These are phyloP conservation scores for Clonostachys rosea DNA, from an alignment of 2,329 filamentous ascomycete genomes.

Conservation along the genomic window DNA sequence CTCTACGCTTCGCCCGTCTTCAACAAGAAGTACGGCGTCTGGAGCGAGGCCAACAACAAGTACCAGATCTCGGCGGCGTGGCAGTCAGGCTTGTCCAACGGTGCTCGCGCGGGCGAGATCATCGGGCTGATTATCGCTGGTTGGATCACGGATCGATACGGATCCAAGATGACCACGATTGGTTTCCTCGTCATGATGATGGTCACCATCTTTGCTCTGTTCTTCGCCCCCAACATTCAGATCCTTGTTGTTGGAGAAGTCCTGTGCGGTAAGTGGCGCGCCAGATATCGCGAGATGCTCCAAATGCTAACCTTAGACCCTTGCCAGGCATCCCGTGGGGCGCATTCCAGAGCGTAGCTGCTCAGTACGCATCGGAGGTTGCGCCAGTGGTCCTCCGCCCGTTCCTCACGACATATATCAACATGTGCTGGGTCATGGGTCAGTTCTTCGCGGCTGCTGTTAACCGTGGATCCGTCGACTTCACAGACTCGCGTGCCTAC, in stretches of 20 bases:
- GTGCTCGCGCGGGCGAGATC: conserved; percentile 47
- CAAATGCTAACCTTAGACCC: neutral
- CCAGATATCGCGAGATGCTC: conserved; percentile 4
- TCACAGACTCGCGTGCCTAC: conserved; percentile 40
- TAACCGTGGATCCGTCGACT: conserved; percentile 31
- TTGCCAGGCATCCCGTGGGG: conserved; percentile 44
- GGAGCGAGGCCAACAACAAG: conserved; percentile 20
- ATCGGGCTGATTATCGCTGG: conserved; percentile 51
- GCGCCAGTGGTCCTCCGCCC: conserved; percentile 41
- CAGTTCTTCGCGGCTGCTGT: conserved; percentile 46
- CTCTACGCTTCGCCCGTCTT: conserved; percentile 42
- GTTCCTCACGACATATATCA: conserved; percentile 50
- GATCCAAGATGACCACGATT: conserved; percentile 45
- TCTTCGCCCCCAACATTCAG: conserved; percentile 43
- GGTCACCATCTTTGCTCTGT: conserved; percentile 46
- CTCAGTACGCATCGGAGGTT: conserved; percentile 49
- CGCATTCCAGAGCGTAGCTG: conserved; percentile 44
- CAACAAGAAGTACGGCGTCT: conserved; percentile 38
- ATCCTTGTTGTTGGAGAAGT: conserved; percentile 44
- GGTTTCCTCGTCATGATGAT: conserved; percentile 38
- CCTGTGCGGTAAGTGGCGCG: conserved; percentile 21
- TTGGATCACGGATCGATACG: conserved; percentile 41
- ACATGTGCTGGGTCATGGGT: conserved; percentile 53
- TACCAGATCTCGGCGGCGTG: conserved; percentile 48
- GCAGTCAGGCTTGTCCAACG: conserved; percentile 53